These are phyloP conservation scores for Westerdykella sp. DNA, from an alignment of 2,329 filamentous ascomycete genomes.

Conservation along the genomic window DNA sequence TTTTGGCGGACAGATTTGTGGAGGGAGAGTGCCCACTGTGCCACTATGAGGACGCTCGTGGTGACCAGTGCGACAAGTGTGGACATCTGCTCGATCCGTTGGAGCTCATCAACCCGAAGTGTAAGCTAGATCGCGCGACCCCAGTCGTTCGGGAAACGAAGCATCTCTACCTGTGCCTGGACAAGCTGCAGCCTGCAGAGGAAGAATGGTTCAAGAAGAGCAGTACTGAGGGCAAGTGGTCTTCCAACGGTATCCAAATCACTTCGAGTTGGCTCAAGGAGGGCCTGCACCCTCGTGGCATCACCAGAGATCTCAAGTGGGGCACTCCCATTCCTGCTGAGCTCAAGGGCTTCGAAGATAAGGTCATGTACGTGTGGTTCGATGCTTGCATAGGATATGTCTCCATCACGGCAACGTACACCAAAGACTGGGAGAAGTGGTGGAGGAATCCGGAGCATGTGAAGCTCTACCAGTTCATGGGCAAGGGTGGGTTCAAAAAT, in stretches of 20 bases:
- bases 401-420: conserved; percentile 91
- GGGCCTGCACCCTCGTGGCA: conserved; percentile 78
- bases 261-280: conserved; percentile 76
- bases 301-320: conserved; percentile 90
- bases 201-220: conserved; percentile 71
- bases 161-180: conserved; percentile 82
- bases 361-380: conserved; percentile 92
- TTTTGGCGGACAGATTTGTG: conserved; percentile 57
- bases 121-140: conserved; percentile 81
- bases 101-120: conserved; percentile 57
- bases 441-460: conserved; percentile 88
- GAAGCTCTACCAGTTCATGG: conserved; percentile 78
- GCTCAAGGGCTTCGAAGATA: conserved; percentile 55
- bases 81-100: conserved; percentile 44
- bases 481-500: conserved; percentile 50
- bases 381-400: conserved; percentile 91
- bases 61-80: conserved; percentile 52
- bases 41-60: conserved; percentile 46
- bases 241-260: conserved; percentile 66
- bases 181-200: conserved; percentile 72
- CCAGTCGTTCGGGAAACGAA: conserved; percentile 78
- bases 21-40: conserved; percentile 75
- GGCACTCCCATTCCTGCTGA: conserved; percentile 59
- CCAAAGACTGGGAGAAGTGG: conserved; percentile 85
- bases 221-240: conserved; percentile 70